Evolutionary conservation across 1,284 basidiomycete species (phyloP).

Genomic region (Cryptococcus floricola): DNA sequence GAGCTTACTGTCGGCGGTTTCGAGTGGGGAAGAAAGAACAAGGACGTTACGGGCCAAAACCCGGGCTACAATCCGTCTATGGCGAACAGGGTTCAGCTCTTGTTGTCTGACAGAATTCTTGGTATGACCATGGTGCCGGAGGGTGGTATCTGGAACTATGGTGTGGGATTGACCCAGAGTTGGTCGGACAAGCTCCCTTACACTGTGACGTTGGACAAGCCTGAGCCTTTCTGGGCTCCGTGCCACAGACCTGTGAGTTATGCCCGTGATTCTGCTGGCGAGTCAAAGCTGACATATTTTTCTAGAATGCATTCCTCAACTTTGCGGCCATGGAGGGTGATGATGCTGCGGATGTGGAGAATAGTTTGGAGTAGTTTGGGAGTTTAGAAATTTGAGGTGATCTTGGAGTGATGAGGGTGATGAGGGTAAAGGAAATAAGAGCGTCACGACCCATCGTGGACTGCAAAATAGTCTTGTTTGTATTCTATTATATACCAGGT

Average conservation of each 20-base stretch:
- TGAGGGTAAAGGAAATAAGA: background rate
- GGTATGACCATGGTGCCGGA: constrained; percentile 88
- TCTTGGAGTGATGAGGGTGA: no score
- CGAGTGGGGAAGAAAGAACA: constrained; percentile 96
- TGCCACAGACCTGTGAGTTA: constrained; percentile 65
- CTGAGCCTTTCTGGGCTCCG: constrained; percentile 92
- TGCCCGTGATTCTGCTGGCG: constrained; percentile 5
- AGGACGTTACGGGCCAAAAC: constrained; percentile 78
- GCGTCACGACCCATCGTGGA: background rate
- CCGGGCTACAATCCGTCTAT: constrained; percentile 90
- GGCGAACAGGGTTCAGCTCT: constrained; percentile 92
- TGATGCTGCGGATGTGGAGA: constrained; percentile 85
- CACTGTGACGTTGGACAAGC: constrained; percentile 83
- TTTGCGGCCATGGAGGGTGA: constrained; percentile 82
- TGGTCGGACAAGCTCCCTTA: constrained; percentile 85
- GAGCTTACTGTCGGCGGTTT: constrained; percentile 85
- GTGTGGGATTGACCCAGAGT: constrained; percentile 82
- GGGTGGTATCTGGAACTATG: constrained; percentile 90
- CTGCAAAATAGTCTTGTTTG: background rate
- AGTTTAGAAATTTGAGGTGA: background rate
- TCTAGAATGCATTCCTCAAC: constrained; percentile 77
- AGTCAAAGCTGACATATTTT: constrained; percentile 2
- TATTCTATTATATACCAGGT: constrained; percentile 1
- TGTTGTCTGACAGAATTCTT: constrained; percentile 88
- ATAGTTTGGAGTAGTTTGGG: constrained; percentile 49